Evolutionary conservation across 441 rosid genomes (phyloP), one percentile per base, ranked within the genome.

Genomic region (Erysimum cheiri): DNA sequence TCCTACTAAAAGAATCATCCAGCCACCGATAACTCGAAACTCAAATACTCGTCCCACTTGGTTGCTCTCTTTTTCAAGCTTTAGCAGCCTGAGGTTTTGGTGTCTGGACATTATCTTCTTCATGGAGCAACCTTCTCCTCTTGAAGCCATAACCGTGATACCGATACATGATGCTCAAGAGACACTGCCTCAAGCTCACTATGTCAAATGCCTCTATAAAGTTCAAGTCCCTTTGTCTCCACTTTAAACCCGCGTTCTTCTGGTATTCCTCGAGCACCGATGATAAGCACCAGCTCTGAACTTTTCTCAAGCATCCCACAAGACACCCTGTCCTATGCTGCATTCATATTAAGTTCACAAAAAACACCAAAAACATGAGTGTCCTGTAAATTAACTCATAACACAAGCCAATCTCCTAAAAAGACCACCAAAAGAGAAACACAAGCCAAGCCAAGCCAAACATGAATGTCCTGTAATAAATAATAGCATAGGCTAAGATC

Each of bases 281-380:
- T 60, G 92, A 68, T 74, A 88, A 67, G 43, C 98, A 88, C 98
- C 99, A 94, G 44, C 82, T 76, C 78, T 94, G 99, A 43, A 92
- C 62, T 78, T 94, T 94, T 67, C 98, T 88, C 63, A 94, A 79
- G 85, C 98, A 90, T 70, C 96, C 98, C 55, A 94, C 97, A 11
- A 94, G 82, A 65, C 91, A 84, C 64, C 98, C 98, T 0, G 98
- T 94, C 55, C 98, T 85, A 77, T 92, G 98, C 97, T 93, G 93
- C 85, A 82, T 5, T 6, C 11, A 67, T 10, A 6, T 14, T 13
- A 12, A 26, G 43, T 72, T 46, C 44, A 73, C 35, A 19, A 66
- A 65, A 72, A 44, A 2, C 52, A 58, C 8, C 9, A 62, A 60
- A 19, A 35, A 9, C 71, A 19, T 61, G 3, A 66, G 56, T 73